Percentiles rank a stretch among this genome's conserved stretches.
Conservation (phyloP, 495 filamentous ascomycete genomes). For the Tuber magnatum region DNA sequence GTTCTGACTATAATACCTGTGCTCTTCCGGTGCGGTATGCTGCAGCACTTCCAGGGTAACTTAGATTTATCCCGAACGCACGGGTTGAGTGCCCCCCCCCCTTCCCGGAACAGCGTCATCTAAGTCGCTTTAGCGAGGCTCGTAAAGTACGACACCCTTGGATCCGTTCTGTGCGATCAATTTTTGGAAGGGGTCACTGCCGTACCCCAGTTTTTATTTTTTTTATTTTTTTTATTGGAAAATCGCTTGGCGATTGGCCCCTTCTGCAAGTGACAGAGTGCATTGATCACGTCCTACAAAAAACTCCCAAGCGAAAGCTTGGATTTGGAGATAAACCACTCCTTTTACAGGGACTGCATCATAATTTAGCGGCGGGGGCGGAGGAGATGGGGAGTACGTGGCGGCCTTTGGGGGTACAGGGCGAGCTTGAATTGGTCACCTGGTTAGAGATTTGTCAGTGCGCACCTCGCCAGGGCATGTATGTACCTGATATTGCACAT, state of each 20-base stretch:
- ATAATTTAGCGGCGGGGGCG: neutral
- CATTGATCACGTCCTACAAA: neutral
- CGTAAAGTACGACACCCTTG: conserved; percentile 2
- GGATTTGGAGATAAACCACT: neutral
- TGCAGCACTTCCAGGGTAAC: neutral
- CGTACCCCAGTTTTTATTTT: neutral
- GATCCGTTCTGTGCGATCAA: neutral
- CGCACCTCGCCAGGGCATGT: neutral
- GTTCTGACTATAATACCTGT: neutral
- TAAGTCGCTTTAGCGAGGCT: conserved; percentile 1
- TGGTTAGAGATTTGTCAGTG: neutral
- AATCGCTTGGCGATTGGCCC: neutral
- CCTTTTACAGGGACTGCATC: neutral
- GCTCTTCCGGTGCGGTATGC: neutral
- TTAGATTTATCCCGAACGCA: neutral
- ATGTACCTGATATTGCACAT: neutral
- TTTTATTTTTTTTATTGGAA: neutral
- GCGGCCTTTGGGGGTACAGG: neutral
- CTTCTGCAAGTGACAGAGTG: neutral
- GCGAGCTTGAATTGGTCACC: neutral
- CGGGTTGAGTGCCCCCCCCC: neutral
- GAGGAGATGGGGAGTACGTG: neutral
- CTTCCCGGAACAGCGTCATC: neutral
- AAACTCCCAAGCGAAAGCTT: neutral
- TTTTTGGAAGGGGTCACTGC: neutral